Conservation (phyloP, 164 flowering plant genomes). For the Cinnamomum chago region DNA sequence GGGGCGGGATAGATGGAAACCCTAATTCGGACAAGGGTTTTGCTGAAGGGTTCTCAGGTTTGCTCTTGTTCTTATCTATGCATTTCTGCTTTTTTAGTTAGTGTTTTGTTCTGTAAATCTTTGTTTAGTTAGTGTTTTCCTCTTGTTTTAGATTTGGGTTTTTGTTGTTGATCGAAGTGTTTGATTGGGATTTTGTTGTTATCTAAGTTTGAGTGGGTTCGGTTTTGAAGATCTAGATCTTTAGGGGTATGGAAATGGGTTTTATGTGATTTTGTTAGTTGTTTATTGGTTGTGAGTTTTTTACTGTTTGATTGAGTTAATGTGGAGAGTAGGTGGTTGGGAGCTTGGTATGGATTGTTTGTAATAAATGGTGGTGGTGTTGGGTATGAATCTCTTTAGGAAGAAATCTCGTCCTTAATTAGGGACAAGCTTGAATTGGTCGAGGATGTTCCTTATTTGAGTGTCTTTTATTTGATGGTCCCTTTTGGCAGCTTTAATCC, state of each 20-base stretch:
- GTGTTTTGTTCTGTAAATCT: not conserved
- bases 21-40: slow-evolving; percentile 20
- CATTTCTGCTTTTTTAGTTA: not conserved
- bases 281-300: not conserved
- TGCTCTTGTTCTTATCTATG: not conserved
- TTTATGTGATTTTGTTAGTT: not conserved
- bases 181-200: not conserved
- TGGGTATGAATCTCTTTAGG: no score
- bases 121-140: not conserved
- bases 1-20: slow-evolving; percentile 14
- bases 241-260: not conserved
- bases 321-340: not conserved
- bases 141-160: slow-evolving; percentile 9
- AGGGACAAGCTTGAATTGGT: no score
- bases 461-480: no score
- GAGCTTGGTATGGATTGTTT: not conserved
- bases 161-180: not conserved
- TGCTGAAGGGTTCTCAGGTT: slow-evolving; percentile 25
- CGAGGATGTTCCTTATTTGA: no score
- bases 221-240: not conserved
- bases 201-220: not conserved
- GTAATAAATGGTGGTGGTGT: not conserved
- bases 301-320: slow-evolving; percentile 21
- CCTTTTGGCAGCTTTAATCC: no score
- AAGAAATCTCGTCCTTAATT: no score